These are phyloP conservation scores for Spirogloea muscicola DNA, from an alignment of 139 green algal species.

Conservation along the genomic window DNA sequence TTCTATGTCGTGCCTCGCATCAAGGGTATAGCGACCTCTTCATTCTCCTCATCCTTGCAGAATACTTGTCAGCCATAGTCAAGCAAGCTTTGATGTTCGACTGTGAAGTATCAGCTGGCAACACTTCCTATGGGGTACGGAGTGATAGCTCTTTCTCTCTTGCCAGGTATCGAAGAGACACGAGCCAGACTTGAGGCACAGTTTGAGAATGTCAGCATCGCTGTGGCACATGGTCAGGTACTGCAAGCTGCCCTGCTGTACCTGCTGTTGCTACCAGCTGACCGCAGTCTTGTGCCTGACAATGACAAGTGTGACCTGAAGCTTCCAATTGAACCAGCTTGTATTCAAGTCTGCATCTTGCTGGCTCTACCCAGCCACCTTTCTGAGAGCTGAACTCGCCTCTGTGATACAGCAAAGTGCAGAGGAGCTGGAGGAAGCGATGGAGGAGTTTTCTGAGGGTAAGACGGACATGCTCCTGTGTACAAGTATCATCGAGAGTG, in stretches of 20 bases:
- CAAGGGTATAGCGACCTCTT: conserved; percentile 11
- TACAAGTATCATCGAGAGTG: conserved; percentile 56
- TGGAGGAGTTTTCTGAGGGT: conserved; percentile 46
- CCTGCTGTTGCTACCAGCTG: too few relatives aligned
- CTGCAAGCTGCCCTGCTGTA: too few relatives aligned
- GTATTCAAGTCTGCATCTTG: too few relatives aligned
- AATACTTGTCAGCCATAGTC: neutral
- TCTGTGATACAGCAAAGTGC: conserved; percentile 26
- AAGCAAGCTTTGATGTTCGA: too few relatives aligned
- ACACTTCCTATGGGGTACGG: too few relatives aligned
- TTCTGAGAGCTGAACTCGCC: too few relatives aligned
- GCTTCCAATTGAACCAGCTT: too few relatives aligned
- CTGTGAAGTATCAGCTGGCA: too few relatives aligned
- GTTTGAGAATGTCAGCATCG: neutral
- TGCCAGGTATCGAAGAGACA: conserved; percentile 1
- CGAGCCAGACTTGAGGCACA: neutral
- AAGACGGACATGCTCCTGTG: conserved; percentile 43
- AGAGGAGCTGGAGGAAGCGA: conserved; percentile 25
- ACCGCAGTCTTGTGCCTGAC: too few relatives aligned
- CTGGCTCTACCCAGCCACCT: too few relatives aligned
- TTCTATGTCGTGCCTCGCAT: conserved; percentile 48
- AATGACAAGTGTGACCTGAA: too few relatives aligned
- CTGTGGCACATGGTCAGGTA: neutral
- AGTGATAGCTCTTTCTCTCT: too few relatives aligned
- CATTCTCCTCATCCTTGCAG: neutral